Evolutionary conservation across 768 basidiomycete genomes (phyloP), one percentile per base, ranked within the genome.

Genomic region (Cystofilobasidium bisporidii): DNA sequence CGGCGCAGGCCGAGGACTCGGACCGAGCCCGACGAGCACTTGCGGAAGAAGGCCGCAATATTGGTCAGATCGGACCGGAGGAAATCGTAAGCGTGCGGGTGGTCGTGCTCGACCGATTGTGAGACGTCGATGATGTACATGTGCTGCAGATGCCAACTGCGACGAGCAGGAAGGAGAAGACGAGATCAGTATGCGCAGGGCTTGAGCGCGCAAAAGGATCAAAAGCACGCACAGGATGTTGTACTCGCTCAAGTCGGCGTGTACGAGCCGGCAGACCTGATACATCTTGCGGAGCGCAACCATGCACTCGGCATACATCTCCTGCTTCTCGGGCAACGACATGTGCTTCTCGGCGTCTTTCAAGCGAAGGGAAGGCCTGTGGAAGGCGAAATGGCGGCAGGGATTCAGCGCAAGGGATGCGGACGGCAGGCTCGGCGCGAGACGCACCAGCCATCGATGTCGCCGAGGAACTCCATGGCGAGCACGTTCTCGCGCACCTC

Each of bases 201-300:
- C 28, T 24, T 3, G n/a, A 41, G 32, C 11, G 12, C 8, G 32
- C 17, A 11, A 15, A 32, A 45, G 48, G 28, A 36, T 14, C 24
- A 30, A 20, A 20, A 24, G 10, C 20, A 75, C 78, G 70, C 85
- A 94, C 74, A 99, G 82, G 72, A 99, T 86, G 76, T 99, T 99
- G 83, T 99, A 99, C 76, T 99, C 96, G 64, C 89, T 92, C 62
- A 99, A 82, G 81, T 99, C 96, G 59, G 94, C 96, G 73, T 99
- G 96, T 0, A 99, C 94, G 67, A 99, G 85, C 67, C 85, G 87
- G 83, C 96, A 98, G 48, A 81, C 81, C 71, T 91, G 87, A 77
- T 87, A 99, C 81, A 99, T 87, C 64, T 80, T 83, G 67, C 94
- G 85, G 53, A 92, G 81, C 66, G 82, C 83, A 72, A 89, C 82